Conservation (phyloP, 768 basidiomycete genomes). For the Lactarius vividus region DNA sequence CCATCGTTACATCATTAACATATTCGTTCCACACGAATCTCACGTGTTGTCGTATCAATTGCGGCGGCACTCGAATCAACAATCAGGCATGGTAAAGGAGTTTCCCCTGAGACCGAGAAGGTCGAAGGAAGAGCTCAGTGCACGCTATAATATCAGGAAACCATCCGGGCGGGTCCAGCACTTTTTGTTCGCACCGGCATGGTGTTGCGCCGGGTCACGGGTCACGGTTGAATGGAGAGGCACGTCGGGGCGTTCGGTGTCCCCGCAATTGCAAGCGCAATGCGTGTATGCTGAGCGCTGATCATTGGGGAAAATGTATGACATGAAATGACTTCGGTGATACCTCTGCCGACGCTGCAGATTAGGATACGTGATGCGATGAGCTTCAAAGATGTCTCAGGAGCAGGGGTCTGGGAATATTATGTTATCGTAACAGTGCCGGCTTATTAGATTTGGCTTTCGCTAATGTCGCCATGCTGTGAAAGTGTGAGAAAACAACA, state of each 20-base stretch:
- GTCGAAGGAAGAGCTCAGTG: constrained; percentile 9
- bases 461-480: constrained; percentile 6
- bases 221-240: constrained; percentile 38
- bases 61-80: constrained; percentile 13
- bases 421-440: not conserved
- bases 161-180: constrained; percentile 10
- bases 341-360: constrained; percentile 2
- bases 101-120: constrained; percentile 1
- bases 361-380: not conserved
- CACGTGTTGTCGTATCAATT: not conserved
- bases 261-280: constrained; percentile 60
- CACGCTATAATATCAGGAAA: constrained; percentile 11
- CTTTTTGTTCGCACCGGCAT: constrained; percentile 10
- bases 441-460: not conserved
- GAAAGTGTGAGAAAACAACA: not conserved
- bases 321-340: not conserved
- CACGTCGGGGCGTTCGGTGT: constrained; percentile 62
- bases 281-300: constrained; percentile 28
- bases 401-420: constrained; percentile 1
- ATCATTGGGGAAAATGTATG: constrained; percentile 10
- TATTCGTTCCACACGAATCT: not conserved
- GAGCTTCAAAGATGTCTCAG: not conserved
- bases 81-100: constrained; percentile 8
- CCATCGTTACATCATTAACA: not conserved
- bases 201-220: not conserved